Evolutionary conservation across 805 yeast species (phyloP).

Genomic region (Starmerella cellae): DNA sequence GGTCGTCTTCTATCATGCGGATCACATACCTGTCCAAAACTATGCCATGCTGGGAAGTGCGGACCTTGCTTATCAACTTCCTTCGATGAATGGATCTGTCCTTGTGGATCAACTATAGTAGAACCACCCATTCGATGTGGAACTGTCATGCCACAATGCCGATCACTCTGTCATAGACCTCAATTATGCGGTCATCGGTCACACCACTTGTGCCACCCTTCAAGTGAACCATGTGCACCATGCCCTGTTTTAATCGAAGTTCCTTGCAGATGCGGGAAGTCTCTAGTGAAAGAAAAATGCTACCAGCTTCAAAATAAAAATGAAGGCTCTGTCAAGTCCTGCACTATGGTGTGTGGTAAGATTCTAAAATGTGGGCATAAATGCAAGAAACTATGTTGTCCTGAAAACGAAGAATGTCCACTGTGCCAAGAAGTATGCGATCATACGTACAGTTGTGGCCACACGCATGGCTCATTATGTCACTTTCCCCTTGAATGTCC

Average conservation of each 20-base stretch:
- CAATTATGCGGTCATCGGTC: constrained; percentile 25
- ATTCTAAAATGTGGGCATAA: constrained; percentile 13
- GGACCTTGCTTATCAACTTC: constrained; percentile 24
- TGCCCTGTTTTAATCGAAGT: constrained; percentile 32
- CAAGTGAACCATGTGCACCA: constrained; percentile 14
- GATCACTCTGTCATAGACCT: constrained; percentile 18
- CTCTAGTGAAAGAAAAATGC: constrained; percentile 1
- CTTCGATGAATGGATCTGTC: constrained; percentile 24
- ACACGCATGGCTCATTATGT: constrained; percentile 27
- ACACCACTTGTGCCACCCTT: constrained; percentile 19
- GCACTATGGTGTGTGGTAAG: constrained; percentile 2
- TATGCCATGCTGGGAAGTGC: constrained; percentile 27
- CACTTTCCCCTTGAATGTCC: constrained; percentile 42
- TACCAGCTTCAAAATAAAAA: neutral
- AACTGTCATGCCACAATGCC: constrained; percentile 22
- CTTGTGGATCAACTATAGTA: constrained; percentile 24
- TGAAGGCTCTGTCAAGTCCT: neutral
- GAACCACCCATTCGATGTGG: constrained; percentile 28
- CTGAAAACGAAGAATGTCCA: constrained; percentile 1
- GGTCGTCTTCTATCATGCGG: constrained; percentile 24
- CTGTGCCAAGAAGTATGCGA: constrained; percentile 9
- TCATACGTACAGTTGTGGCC: constrained; percentile 4
- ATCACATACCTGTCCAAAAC: constrained; percentile 21
- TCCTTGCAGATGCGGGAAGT: constrained; percentile 49
- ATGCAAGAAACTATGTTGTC: constrained; percentile 9